Evolutionary conservation across 495 filamentous ascomycete genomes (phyloP), one percentile per base, ranked within the genome.

Genomic region (Articulospora tetracladia): DNA sequence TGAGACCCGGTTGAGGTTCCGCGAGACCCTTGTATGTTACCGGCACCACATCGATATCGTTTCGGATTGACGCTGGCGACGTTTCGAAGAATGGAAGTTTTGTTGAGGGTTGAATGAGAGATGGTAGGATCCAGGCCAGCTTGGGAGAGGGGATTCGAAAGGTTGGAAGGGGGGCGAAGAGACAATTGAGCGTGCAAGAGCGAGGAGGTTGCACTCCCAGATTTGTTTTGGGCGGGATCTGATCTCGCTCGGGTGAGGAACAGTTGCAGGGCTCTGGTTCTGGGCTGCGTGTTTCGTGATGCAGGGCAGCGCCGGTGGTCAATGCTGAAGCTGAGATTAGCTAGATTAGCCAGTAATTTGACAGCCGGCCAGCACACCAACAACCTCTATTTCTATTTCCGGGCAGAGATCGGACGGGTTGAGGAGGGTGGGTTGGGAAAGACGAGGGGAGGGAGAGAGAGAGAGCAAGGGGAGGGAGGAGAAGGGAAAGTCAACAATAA

Each of bases 21-120:
- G 30, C 49, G 48, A 60, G 39, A 46, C 57, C 57, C 57, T 60
- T 20, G 57, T 54, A 28, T 13, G 56, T 52, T 52, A 59, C 32
- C 56, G 49, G 11, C 20, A 23, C 0, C 12, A 52, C 56, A 59
- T 59, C 32, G 23, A 50, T 50, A 26, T n/a, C 47, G 47, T 50
- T 50, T 27, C 47, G 22, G 23, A 17, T 24, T 27, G 47, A 27
- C 47, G 20, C 47, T 25, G 47, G 25, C 51, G 56, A 51, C 27
- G 27, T 52, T 25, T 27, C 46, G 17, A 25, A 50, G 22, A 50
- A 50, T 50, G 10, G 39, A 44, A 44, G 39, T 7, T 44, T 3
- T n/a, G 3, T 44, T 17, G 39, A 44, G 39, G 39, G 10, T 44
- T 44, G 8, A n/a, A 19, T 44, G 8, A 44, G 3, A 3, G 39